Conservation (phyloP, 2,329 filamentous ascomycete genomes). For the Cladosporium velox region DNA sequence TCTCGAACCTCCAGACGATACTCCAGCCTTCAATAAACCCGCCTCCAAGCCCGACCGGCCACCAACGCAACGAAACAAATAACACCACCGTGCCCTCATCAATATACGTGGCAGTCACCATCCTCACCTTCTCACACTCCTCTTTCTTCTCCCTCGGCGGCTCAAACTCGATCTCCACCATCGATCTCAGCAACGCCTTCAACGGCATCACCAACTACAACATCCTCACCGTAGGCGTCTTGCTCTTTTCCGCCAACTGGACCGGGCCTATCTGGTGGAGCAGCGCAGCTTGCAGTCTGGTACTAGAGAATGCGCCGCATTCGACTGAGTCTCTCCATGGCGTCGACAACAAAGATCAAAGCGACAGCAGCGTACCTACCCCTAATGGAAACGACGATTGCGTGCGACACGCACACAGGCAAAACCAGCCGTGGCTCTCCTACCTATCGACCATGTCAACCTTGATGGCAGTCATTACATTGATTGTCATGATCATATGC, state of each 20-base stretch:
- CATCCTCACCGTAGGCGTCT: slow-evolving; percentile 70
- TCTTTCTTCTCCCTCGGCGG: slow-evolving; percentile 90
- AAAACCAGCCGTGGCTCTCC: background rate
- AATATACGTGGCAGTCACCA: slow-evolving; percentile 59
- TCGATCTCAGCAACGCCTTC: slow-evolving; percentile 92
- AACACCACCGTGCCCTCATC: background rate
- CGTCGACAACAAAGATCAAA: background rate
- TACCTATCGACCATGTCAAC: background rate
- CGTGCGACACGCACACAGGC: no score
- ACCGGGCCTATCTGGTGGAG: slow-evolving; percentile 87
- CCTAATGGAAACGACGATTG: background rate
- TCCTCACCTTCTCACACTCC: slow-evolving; percentile 72
- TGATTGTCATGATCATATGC: background rate
- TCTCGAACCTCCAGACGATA: slow-evolving; percentile 63
- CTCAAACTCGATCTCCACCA: slow-evolving; percentile 88
- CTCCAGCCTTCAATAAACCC: background rate
- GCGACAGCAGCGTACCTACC: background rate
- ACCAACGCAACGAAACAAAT: no score
- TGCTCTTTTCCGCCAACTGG: slow-evolving; percentile 91
- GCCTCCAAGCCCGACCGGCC: background rate
- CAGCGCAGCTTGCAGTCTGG: slow-evolving; percentile 49
- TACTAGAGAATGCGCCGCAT: background rate
- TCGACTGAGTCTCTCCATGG: background rate
- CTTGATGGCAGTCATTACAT: background rate
- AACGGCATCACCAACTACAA: slow-evolving; percentile 86